Conservation (phyloP, 345 rosid species). For the Mallotus nudiflorus region DNA sequence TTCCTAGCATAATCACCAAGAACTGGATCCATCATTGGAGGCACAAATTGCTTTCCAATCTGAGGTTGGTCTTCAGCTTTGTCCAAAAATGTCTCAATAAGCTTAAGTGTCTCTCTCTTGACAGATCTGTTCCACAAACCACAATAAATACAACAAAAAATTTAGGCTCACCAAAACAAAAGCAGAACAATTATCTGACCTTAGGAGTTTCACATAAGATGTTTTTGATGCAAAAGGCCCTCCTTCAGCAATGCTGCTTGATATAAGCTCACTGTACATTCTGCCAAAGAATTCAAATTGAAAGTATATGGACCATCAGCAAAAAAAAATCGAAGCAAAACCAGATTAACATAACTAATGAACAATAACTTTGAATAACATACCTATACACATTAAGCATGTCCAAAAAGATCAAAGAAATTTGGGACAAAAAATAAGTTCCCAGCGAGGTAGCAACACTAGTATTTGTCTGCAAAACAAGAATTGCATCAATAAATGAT, state of each 20-base stretch:
- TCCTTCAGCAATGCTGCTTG: constrained; percentile 86
- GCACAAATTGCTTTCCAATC: constrained; percentile 97
- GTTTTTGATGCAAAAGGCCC: constrained; percentile 91
- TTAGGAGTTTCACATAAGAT: constrained; percentile 84
- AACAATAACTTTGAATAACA: background rate
- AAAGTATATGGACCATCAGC: background rate
- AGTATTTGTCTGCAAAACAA: constrained; percentile 84
- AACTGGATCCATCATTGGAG: constrained; percentile 98
- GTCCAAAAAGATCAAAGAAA: constrained; percentile 88
- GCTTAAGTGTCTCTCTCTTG: constrained; percentile 95
- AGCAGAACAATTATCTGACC: constrained; percentile 44
- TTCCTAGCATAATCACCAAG: constrained; percentile 98
- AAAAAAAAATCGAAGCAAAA: background rate
- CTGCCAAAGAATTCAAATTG: constrained; percentile 44
- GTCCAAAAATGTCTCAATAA: constrained; percentile 96
- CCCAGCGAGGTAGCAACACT: constrained; percentile 96
- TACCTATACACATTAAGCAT: constrained; percentile 99
- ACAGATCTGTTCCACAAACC: constrained; percentile 67
- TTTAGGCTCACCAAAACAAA: constrained; percentile 9
- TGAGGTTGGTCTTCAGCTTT: constrained; percentile 99
- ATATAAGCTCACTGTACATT: constrained; percentile 99
- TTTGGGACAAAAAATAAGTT: constrained; percentile 83
- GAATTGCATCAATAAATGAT: constrained; percentile 11
- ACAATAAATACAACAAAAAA: constrained; percentile 5
- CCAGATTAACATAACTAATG: background rate